These are phyloP conservation scores for Calonectria pauciramosa DNA, from an alignment of 2,329 filamentous ascomycete species.

Conservation along the genomic window DNA sequence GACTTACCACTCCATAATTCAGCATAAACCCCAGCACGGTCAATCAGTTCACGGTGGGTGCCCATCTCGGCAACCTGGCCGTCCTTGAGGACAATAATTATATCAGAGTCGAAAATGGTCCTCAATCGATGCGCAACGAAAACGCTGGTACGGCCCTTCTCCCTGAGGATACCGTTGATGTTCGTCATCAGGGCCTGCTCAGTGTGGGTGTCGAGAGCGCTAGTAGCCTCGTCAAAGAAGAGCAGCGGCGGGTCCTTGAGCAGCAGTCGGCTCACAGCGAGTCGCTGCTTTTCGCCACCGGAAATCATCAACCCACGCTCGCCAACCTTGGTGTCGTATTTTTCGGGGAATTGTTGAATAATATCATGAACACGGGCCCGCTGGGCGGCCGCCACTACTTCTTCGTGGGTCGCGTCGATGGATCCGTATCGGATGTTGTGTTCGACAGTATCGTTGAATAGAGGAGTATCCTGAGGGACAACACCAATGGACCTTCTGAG, in stretches of 20 bases:
- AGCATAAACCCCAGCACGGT: slow-evolving; percentile 83
- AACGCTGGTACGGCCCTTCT: slow-evolving; percentile 90
- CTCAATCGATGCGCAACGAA: slow-evolving; percentile 94
- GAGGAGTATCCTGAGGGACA: slow-evolving; percentile 94
- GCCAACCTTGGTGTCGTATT: slow-evolving; percentile 91
- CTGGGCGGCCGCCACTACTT: slow-evolving; percentile 82
- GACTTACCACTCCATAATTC: slow-evolving; percentile 89
- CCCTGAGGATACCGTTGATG: slow-evolving; percentile 91
- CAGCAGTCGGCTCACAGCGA: slow-evolving; percentile 86
- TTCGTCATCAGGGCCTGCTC: slow-evolving; percentile 92
- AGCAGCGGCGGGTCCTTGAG: slow-evolving; percentile 91
- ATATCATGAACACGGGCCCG: slow-evolving; percentile 89
- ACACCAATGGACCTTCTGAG: slow-evolving; percentile 90
- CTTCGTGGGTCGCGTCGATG: slow-evolving; percentile 79
- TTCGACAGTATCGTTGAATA: slow-evolving; percentile 97
- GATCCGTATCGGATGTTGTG: slow-evolving; percentile 96
- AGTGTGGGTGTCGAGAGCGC: slow-evolving; percentile 91
- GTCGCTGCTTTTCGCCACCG: slow-evolving; percentile 91
- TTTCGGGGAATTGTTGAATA: slow-evolving; percentile 84
- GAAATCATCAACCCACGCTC: slow-evolving; percentile 98
- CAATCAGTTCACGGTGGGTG: slow-evolving; percentile 87
- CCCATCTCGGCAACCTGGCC: slow-evolving; percentile 91
- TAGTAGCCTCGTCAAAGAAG: slow-evolving; percentile 97
- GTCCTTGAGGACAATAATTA: slow-evolving; percentile 91
- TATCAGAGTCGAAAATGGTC: slow-evolving; percentile 93